A percentile compares a stretch with the other conserved stretches of the same genome.
Evolutionary conservation across 768 basidiomycete genomes (phyloP).

Genomic region (Boletus reticulatus): DNA sequence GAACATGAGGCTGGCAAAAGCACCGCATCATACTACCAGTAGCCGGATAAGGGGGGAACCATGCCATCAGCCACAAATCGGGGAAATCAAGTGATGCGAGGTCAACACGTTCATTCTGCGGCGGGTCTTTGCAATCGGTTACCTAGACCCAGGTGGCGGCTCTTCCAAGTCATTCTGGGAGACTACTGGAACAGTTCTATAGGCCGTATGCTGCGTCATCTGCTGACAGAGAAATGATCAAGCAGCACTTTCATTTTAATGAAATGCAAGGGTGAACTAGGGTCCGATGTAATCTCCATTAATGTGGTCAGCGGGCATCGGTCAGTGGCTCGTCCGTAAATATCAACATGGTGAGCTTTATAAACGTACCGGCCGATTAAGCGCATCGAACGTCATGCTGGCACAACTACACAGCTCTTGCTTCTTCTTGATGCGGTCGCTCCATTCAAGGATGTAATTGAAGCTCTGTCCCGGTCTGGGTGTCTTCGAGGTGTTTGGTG

Average conservation of each 20-base stretch:
- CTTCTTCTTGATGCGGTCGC: conserved; percentile 5
- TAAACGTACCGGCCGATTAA: conserved; percentile 14
- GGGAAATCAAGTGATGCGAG: conserved; percentile 12
- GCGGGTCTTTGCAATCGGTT: conserved; percentile 11
- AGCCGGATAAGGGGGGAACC: conserved; percentile 18
- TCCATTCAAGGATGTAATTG: conserved; percentile 5
- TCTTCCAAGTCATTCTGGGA: conserved; percentile 7
- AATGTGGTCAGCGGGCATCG: conserved; percentile 15
- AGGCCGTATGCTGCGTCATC: conserved; percentile 9
- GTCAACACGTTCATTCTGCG: conserved; percentile 13
- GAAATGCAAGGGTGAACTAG: conserved; percentile 18
- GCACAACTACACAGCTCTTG: conserved; percentile 13
- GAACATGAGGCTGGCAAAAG: conserved; percentile 26
- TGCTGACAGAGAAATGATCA: conserved; percentile 9
- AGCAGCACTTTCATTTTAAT: conserved; percentile 20
- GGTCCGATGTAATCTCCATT: conserved; percentile 20
- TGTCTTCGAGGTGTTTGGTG: conserved; percentile 1
- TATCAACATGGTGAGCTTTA: conserved; percentile 5
- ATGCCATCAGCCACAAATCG: conserved; percentile 8
- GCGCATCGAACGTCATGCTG: conserved; percentile 16
- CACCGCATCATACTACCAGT: conserved; percentile 18
- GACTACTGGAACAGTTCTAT: conserved; percentile 6
- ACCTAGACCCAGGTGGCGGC: conserved; percentile 11
- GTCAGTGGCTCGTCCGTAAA: conserved; percentile 13
- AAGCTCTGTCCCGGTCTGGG: conserved; percentile 8